Evolutionary conservation across 768 basidiomycete species (phyloP).

Genomic region (Lactarius indigo): DNA sequence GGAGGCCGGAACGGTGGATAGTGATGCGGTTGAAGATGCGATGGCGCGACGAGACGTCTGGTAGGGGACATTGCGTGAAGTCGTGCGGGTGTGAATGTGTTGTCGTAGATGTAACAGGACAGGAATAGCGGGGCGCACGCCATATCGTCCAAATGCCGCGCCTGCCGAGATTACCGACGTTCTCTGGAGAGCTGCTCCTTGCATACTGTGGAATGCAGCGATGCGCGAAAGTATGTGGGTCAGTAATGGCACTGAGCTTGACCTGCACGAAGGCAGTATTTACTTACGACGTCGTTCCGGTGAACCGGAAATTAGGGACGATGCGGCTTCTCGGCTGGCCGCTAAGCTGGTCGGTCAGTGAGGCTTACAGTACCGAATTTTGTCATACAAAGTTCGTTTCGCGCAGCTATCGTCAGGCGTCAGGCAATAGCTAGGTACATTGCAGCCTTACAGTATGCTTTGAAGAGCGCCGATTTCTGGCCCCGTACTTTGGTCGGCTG

Average conservation of each 20-base stretch:
- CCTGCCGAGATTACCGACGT: not conserved
- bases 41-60: not conserved
- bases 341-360: not conserved
- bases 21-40: constrained; percentile 1
- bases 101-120: not conserved
- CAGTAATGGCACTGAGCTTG: not conserved
- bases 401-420: too few species aligned
- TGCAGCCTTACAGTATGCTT: too few species aligned
- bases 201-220: not conserved
- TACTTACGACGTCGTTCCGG: not conserved
- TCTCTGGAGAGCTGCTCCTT: not conserved
- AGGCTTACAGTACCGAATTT: not conserved
- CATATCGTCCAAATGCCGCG: not conserved
- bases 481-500: too few species aligned
- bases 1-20: not conserved
- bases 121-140: not conserved
- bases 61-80: not conserved
- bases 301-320: not conserved
- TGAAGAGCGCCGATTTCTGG: too few species aligned
- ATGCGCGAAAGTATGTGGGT: not conserved
- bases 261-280: too few species aligned
- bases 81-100: not conserved
- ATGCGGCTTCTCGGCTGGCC: not conserved
- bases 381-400: too few species aligned
- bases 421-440: too few species aligned